These are phyloP conservation scores for Camellia oleifera DNA, from an alignment of 179 eudicot species.

Conservation along the genomic window DNA sequence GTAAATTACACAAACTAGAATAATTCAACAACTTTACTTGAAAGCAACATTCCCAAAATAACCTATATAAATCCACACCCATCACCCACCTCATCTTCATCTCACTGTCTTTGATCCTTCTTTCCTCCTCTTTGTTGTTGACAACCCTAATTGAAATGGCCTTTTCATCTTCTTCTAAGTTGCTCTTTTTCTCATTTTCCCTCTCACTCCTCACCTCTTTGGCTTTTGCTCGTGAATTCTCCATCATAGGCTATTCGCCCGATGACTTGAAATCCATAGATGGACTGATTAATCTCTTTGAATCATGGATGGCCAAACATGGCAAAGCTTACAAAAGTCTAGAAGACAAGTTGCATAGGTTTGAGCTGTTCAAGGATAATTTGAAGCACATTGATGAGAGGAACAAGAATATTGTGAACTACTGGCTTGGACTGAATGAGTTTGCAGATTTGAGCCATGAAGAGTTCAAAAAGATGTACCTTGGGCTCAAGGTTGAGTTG, in stretches of 20 bases:
- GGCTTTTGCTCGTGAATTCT: slow-evolving; percentile 39
- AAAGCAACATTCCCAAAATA: slow-evolving; percentile 33
- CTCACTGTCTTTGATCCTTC: background rate
- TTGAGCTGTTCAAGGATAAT: slow-evolving; percentile 83
- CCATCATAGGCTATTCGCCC: slow-evolving; percentile 72
- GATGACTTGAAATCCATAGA: slow-evolving; percentile 65
- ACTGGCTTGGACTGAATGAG: slow-evolving; percentile 78
- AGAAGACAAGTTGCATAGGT: slow-evolving; percentile 82
- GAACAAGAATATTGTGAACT: slow-evolving; percentile 56
- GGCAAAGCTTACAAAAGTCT: slow-evolving; percentile 59
- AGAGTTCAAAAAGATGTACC: slow-evolving; percentile 57
- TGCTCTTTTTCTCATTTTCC: slow-evolving; percentile 22
- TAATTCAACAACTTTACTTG: slow-evolving; percentile 41
- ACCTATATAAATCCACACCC: slow-evolving; percentile 31
- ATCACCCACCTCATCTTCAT: slow-evolving; percentile 21
- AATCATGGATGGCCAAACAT: slow-evolving; percentile 79
- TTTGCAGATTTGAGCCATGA: slow-evolving; percentile 71
- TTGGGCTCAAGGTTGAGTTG: slow-evolving; percentile 42
- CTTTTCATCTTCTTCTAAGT: slow-evolving; percentile 13
- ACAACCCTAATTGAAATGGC: slow-evolving; percentile 19
- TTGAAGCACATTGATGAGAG: slow-evolving; percentile 85
- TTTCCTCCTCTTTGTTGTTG: background rate
- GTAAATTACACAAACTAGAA: slow-evolving; percentile 14
- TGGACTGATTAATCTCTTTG: slow-evolving; percentile 62
- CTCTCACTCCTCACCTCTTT: slow-evolving; percentile 22